Evolutionary conservation across 2,329 filamentous ascomycete species (phyloP).

Genomic region (Colletotrichum scovillei): DNA sequence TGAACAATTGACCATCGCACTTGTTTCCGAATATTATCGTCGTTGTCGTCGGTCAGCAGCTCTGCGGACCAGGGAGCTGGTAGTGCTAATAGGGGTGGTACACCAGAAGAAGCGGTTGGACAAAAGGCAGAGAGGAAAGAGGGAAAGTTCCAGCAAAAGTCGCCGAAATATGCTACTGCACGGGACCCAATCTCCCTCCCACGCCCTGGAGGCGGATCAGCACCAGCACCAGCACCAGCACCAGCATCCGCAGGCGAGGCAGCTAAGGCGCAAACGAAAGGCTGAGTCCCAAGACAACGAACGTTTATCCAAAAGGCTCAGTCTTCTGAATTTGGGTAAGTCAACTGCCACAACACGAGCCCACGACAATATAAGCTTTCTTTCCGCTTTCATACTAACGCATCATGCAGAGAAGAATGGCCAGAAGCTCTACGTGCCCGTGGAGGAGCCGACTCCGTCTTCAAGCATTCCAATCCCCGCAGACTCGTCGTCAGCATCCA

Average conservation of each 20-base stretch:
- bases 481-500: constrained; percentile 37
- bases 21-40: not conserved
- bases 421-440: constrained; percentile 73
- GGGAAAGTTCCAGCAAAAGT: constrained; percentile 28
- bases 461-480: constrained; percentile 35
- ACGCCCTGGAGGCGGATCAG: constrained; percentile 33
- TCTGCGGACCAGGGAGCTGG: constrained; percentile 8
- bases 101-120: constrained; percentile 4
- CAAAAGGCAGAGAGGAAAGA: not conserved
- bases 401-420: constrained; percentile 67
- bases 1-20: constrained; percentile 22
- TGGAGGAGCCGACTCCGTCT: constrained; percentile 58
- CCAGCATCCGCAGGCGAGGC: constrained; percentile 37
- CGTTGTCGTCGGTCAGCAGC: constrained; percentile 9
- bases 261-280: constrained; percentile 66
- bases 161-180: constrained; percentile 47
- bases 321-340: constrained; percentile 84
- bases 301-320: constrained; percentile 86
- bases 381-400: constrained; percentile 37
- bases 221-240: constrained; percentile 37
- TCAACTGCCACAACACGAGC: constrained; percentile 25
- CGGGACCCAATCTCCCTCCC: constrained; percentile 45
- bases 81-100: not conserved
- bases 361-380: constrained; percentile 8
- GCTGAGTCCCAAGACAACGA: constrained; percentile 72